These are phyloP conservation scores for Colletotrichum sp. DNA, from an alignment of 2,329 filamentous ascomycete genomes.

Conservation along the genomic window DNA sequence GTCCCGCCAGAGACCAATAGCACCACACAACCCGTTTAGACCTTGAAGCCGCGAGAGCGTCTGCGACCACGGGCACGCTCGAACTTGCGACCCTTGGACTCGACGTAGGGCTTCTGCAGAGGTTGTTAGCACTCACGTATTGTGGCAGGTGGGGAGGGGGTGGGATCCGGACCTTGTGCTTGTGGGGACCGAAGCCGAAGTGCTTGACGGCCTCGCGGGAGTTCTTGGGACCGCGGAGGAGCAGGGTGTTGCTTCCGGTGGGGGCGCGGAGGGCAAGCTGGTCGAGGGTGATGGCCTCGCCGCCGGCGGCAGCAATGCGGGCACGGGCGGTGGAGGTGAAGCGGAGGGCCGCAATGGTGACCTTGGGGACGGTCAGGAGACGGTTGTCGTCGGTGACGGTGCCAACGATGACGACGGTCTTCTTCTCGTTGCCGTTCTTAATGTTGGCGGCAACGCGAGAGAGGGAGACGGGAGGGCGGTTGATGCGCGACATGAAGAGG, in stretches of 20 bases:
- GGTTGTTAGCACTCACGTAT: constrained; percentile 35
- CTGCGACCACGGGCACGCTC: constrained; percentile 98
- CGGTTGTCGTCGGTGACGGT: constrained; percentile 99
- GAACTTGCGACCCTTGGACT: constrained; percentile 99
- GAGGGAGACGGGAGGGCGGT: constrained; percentile 93
- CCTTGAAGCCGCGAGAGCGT: constrained; percentile 99
- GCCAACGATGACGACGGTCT: constrained; percentile 93
- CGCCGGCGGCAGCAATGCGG: constrained; percentile 90
- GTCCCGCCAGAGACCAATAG: not conserved
- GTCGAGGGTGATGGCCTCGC: constrained; percentile 94
- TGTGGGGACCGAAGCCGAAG: constrained; percentile 98
- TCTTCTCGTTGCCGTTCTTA: constrained; percentile 69
- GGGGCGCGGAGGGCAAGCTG: constrained; percentile 95
- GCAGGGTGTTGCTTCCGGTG: constrained; percentile 95
- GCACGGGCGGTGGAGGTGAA: constrained; percentile 97
- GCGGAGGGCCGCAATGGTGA: constrained; percentile 90
- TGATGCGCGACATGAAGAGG: constrained; percentile 98
- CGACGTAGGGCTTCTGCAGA: constrained; percentile 87
- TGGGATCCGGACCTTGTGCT: constrained; percentile 77
- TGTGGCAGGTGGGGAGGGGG: not conserved
- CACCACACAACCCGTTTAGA: constrained; percentile 66
- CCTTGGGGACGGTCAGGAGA: constrained; percentile 86
- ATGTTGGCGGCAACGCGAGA: constrained; percentile 83
- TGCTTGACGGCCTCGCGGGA: constrained; percentile 97
- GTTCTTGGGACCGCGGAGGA: constrained; percentile 98